Evolutionary conservation across 208 protist genomes (phyloP), one percentile per base, ranked within the genome.

Genomic region (Trypanosoma cruzi): DNA sequence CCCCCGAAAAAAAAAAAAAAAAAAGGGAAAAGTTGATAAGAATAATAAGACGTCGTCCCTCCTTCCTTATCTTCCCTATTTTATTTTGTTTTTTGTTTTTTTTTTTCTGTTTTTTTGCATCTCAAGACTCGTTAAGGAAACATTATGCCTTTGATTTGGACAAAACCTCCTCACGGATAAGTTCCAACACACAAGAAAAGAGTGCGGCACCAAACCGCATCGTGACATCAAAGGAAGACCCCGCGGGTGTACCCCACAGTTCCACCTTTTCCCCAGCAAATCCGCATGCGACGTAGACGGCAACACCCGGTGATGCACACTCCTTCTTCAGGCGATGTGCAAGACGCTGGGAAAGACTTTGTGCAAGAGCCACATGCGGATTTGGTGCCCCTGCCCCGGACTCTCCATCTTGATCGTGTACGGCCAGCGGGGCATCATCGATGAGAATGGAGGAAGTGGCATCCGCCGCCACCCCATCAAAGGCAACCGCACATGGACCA

Each of bases 231-330:
- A 84, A 81, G 0, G 79, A 68, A 26, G 71, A 71, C 4, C 79
- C 81, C n/a, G 80, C 68, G 6, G 80, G 79, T 16, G 77, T 86
- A 60, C 86, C 86, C 22, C 89, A 72, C 68, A 89, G 52, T 29
- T 76, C 34, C 22, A 65, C 24, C 31, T 79, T 71, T n/a, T 83
- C 77, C 2, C 83, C 79, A 10, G 74, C 75, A 14, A 89, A 63
- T 2, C 79, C 83, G 54, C 86, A 92, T 55, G 76, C 72, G 13
- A 84, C 86, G 55, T 84, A 86, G 14, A 89, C 77, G 0, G 73
- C 68, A 18, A 81, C 71, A 3, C 22, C 50, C 4, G 49, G 60
- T 24, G 53, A n/a, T 10, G 32, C 59, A 26, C 44, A 65, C 49
- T 69, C 48, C 48, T 56, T 36, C 44, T 64, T 22, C 32, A 88